Conservation (phyloP, 2,329 filamentous ascomycete genomes). For the Hypoxylon sp. region DNA sequence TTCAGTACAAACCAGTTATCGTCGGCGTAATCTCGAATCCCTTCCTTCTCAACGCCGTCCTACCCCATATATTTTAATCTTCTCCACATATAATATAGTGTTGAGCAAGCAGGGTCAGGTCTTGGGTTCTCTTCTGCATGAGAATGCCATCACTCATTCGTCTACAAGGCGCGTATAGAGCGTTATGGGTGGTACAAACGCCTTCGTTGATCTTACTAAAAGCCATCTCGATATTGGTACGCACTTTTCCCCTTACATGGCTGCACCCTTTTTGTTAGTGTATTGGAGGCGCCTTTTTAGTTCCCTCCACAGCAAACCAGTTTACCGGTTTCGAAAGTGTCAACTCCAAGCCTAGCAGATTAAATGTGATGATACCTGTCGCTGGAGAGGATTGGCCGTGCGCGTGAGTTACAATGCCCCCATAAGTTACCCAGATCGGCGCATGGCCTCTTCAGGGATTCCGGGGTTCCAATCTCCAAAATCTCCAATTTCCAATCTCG, state of each 20-base stretch:
- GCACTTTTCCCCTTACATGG: neutral
- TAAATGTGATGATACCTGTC: constrained; percentile 15
- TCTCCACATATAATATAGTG: constrained; percentile 21
- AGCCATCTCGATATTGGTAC: constrained; percentile 13
- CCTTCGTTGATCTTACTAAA: constrained; percentile 7
- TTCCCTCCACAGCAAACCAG: constrained; percentile 13
- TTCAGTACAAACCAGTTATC: neutral
- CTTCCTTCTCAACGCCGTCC: neutral
- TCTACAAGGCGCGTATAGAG: constrained; percentile 7
- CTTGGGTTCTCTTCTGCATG: constrained; percentile 13
- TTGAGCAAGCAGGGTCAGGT: constrained; percentile 3
- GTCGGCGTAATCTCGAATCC: constrained; percentile 6
- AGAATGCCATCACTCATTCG: constrained; percentile 7
- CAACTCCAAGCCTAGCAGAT: constrained; percentile 9
- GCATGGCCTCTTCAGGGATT: constrained; percentile 27
- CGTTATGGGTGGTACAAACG: no score
- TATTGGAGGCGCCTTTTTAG: constrained; percentile 2
- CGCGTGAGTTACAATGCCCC: no score
- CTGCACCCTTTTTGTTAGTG: constrained; percentile 1
- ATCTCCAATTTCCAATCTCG: no score
- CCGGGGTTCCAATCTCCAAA: constrained; percentile 30
- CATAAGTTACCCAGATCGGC: constrained; percentile 27
- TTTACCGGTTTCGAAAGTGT: constrained; percentile 24
- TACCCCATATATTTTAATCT: constrained; percentile 1
- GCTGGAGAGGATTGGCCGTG: constrained; percentile 21